phyloP scores from a whole-genome alignment of 176 grass and related monocot genomes.

The Phoenix roebelenii region DNA sequence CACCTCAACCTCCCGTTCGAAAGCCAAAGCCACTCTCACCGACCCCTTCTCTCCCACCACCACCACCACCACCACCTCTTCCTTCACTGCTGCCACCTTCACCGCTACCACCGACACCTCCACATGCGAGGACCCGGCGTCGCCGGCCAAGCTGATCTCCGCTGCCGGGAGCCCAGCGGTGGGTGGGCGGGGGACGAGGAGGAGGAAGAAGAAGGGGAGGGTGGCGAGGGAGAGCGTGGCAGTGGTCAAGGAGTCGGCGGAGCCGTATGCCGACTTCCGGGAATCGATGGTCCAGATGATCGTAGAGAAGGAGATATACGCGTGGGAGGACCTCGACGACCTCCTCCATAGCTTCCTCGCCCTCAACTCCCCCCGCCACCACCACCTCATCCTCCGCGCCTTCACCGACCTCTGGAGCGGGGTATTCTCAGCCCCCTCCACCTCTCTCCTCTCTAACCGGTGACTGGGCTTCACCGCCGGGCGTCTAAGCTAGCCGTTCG shows the following conservation, averaged over 20 bases:
- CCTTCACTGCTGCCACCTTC: not conserved
- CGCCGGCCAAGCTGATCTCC: not conserved
- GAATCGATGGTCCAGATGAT: slow-evolving; percentile 25
- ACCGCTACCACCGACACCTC: too few species aligned
- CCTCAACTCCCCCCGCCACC: slow-evolving; percentile 18
- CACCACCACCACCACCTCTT: not conserved
- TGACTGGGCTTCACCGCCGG: too few species aligned
- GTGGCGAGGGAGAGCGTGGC: slow-evolving; percentile 12
- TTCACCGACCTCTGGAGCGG: slow-evolving; percentile 17
- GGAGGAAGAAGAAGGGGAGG: not conserved
- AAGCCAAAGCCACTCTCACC: not conserved
- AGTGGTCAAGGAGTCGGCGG: slow-evolving; percentile 15
- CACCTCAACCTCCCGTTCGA: not conserved
- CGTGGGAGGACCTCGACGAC: slow-evolving; percentile 23
- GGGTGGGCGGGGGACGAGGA: not conserved
- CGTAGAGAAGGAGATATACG: slow-evolving; percentile 22
- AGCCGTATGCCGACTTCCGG: slow-evolving; percentile 16
- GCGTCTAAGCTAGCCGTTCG: too few species aligned
- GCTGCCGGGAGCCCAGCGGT: not conserved
- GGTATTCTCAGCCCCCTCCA: not conserved
- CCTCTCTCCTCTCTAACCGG: not conserved
- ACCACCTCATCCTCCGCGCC: slow-evolving; percentile 19
- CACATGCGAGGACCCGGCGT: not conserved
- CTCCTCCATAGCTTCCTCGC: slow-evolving; percentile 13
- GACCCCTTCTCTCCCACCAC: not conserved